phyloP scores from a whole-genome alignment of 1,139 yeast species.

The Suhomyces bokatorum region DNA sequence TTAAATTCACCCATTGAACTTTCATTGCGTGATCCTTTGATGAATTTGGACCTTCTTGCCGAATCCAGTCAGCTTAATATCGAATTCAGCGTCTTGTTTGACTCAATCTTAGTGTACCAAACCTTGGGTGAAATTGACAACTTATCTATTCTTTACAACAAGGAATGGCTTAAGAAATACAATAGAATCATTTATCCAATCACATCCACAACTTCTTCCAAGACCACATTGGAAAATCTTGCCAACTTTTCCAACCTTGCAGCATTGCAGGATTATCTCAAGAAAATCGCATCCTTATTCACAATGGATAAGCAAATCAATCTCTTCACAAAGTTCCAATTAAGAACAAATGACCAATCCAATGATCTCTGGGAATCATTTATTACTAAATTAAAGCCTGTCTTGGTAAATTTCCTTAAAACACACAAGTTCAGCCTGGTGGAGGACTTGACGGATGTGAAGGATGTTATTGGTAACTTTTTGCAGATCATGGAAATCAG shows the following conservation, averaged over 20 bases:
- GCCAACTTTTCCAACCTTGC: constrained; percentile 23
- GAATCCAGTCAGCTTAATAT: constrained; percentile 46
- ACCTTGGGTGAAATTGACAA: constrained; percentile 66
- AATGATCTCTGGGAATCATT: constrained; percentile 81
- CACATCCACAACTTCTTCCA: constrained; percentile 28
- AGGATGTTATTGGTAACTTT: constrained; percentile 68
- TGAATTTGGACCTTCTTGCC: constrained; percentile 46
- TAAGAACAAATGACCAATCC: constrained; percentile 57
- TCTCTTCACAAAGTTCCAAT: constrained; percentile 53
- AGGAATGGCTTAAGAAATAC: constrained; percentile 73
- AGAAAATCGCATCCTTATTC: constrained; percentile 73
- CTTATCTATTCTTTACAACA: constrained; percentile 62
- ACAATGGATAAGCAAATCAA: constrained; percentile 71
- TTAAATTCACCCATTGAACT: constrained; percentile 86
- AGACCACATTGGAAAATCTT: constrained; percentile 15
- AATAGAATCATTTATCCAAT: constrained; percentile 72
- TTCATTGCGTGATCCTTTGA: constrained; percentile 60
- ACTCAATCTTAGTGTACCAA: constrained; percentile 78
- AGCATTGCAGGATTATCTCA: constrained; percentile 57
- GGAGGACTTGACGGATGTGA: constrained; percentile 38
- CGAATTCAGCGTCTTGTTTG: constrained; percentile 71
- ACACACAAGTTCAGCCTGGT: constrained; percentile 29
- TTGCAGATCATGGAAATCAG: constrained; percentile 76
- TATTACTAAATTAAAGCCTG: constrained; percentile 58
- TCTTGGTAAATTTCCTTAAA: constrained; percentile 40